Evolutionary conservation across 2,329 filamentous ascomycete species (phyloP), one percentile per base, ranked within the genome.

Genomic region (Ophiostoma pallidulum): DNA sequence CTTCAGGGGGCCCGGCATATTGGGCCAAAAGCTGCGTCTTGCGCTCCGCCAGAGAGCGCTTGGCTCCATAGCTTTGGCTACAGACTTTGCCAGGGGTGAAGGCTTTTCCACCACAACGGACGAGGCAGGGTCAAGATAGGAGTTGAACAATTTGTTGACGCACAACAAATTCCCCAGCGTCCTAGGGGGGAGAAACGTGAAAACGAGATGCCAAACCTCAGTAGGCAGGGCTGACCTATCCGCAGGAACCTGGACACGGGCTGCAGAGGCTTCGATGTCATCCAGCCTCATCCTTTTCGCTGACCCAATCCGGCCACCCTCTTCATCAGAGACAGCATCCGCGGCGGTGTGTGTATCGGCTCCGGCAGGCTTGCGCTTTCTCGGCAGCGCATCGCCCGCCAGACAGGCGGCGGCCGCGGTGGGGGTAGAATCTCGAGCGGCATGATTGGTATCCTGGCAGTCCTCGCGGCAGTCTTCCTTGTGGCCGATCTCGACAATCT

Each of bases 21-120:
- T 74, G 22, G 78, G 78, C 66, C 77, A 77, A 61, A 78, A 81
- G 18, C 68, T 65, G 56, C 79, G 79, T 59, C 85, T 77, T 57
- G 85, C 84, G 54, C 72, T 68, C 60, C 75, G 75, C 86, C 86
- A 91, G 57, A 91, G 79, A 41, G 67, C 65, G 59, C 87, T 77
- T 57, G 83, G 77, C 59, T 75, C 74, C 57, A 71, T 59, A 37
- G 51, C 6, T 26, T 29, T 35, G 31, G 20, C 41, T 4, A 16
- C 33, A 8, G 60, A 35, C 14, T 64, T 59, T 62, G 56, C 48
- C 41, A 53, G 52, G 54, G 19, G 38, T 22, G 40, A n/a, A 52
- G 53, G 43, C 53, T 47, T 50, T 38, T 43, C 37, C 8, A 33
- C 41, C 19, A n/a, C 26, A 16, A 45, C 28, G 8, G 41, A 22